Evolutionary conservation across 192 early-diverging fungal genomes (phyloP).

Genomic region (Entomortierella parvispora): DNA sequence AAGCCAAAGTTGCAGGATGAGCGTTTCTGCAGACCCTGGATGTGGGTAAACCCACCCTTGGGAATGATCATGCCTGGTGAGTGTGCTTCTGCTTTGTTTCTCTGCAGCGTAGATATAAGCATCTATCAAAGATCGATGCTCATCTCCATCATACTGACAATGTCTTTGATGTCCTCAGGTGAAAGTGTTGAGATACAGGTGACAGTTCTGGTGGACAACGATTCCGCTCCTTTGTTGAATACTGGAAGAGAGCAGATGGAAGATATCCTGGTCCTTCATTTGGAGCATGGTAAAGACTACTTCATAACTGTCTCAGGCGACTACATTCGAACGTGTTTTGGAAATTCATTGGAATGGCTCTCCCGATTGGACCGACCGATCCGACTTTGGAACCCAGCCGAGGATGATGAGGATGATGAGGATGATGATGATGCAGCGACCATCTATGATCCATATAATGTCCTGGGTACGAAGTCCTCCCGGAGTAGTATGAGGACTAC

Average conservation of each 20-base stretch:
- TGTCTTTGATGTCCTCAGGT: no score
- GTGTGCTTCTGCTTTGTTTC: neutral
- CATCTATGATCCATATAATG: slow-evolving; percentile 57
- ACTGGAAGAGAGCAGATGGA: slow-evolving; percentile 66
- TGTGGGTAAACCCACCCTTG: slow-evolving; percentile 67
- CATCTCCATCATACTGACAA: neutral
- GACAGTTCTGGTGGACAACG: slow-evolving; percentile 63
- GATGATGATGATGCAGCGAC: slow-evolving; percentile 48
- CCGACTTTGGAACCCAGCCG: slow-evolving; percentile 57
- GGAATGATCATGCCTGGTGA: slow-evolving; percentile 83
- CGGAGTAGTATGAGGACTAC: slow-evolving; percentile 51
- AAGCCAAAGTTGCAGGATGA: slow-evolving; percentile 72
- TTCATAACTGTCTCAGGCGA: slow-evolving; percentile 81
- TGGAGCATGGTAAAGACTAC: slow-evolving; percentile 84
- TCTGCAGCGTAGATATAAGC: neutral
- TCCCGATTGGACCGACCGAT: slow-evolving; percentile 67
- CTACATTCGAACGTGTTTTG: slow-evolving; percentile 82
- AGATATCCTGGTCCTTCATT: slow-evolving; percentile 84
- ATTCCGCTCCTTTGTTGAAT: slow-evolving; percentile 64
- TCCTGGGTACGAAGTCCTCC: slow-evolving; percentile 56
- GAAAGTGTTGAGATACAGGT: slow-evolving; percentile 69
- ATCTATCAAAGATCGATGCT: slow-evolving; percentile 9
- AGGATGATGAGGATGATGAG: slow-evolving; percentile 37
- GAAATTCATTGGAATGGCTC: slow-evolving; percentile 74
- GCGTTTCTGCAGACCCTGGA: slow-evolving; percentile 75